A percentile compares a stretch with the other conserved stretches of the same genome.
Evolutionary conservation across 2,329 filamentous ascomycete species (phyloP).

Genomic region (Beauveria rudraprayagi): DNA sequence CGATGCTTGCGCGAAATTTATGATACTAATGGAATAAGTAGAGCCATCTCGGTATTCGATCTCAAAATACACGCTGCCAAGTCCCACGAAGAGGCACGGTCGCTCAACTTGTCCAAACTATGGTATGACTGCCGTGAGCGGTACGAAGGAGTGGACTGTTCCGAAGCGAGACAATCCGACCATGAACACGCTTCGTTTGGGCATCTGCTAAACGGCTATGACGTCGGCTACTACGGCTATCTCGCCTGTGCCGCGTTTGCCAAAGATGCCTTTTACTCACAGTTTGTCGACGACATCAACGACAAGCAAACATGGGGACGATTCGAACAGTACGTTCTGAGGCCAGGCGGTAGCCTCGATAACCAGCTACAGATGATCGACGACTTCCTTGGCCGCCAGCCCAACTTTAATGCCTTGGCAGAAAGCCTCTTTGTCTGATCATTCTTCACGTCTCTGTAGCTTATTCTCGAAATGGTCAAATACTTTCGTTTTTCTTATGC

Average conservation of each 20-base stretch:
- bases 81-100: neutral
- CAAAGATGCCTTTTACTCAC: neutral
- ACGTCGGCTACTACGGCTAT: conserved; percentile 1
- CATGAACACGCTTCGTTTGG: neutral
- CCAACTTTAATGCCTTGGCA: neutral
- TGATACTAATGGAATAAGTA: neutral
- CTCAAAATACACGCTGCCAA: neutral
- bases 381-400: neutral
- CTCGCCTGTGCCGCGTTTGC: conserved; percentile 1
- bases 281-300: neutral
- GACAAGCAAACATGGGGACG: neutral
- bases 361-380: neutral
- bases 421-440: neutral
- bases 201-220: neutral
- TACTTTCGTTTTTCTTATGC: neutral
- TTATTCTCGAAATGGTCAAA: neutral
- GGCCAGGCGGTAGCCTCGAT: neutral
- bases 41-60: neutral
- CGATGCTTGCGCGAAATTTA: neutral
- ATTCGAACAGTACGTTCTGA: neutral
- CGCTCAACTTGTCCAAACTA: neutral
- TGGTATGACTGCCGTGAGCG: neutral
- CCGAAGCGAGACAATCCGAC: neutral
- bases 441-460: neutral
- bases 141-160: neutral